Evolutionary conservation across 2,329 filamentous ascomycete species (phyloP), one percentile per base, ranked within the genome.

Genomic region (Claviceps pusilla): DNA sequence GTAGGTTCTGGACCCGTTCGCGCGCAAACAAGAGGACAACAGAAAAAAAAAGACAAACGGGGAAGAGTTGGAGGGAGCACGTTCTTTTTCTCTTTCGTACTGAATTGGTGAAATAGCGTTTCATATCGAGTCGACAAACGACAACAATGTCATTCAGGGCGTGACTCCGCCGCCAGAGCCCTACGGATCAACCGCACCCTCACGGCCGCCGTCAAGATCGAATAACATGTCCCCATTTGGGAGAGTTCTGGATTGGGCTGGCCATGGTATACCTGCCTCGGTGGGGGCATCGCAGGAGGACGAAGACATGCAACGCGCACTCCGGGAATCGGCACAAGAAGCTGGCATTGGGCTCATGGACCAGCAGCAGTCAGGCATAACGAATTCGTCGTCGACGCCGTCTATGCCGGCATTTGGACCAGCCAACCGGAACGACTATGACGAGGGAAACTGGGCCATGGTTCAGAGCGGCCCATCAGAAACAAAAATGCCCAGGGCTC

Each of bases 181-280:
- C 48, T 73, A 73, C 55, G 69, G 68, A 41, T 66, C 67, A 9
- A 70, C 69, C 33, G 75, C 76, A 5, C 77, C 78, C 0, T 82
- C 81, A 19, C 73, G 80, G 54, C 81, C 81, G n/a, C 81, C 81
- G 1, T 84, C 81, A 28, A 71, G 80, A 65, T 71, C 76, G 48
- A 77, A 76, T 56, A 75, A 75, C 58, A 73, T 72, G 61, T 83
- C 80, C 39, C 79, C 80, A 9, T 64, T 82, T 56, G 71, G 74
- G 64, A 76, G 69, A 59, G 67, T 77, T 57, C 67, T 73, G 59
- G 74, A 79, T 52, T 74, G 75, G 68, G 69, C 69, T 54, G 66
- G 69, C 31, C 65, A 67, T 52, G 67, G 71, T 53, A 65, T 67
- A 58, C 64, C 72, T 58, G 70, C 11, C 68, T 63, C 35, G 60